Evolutionary conservation across 1,284 basidiomycete species (phyloP).

Genomic region (Puccinia coronata): DNA sequence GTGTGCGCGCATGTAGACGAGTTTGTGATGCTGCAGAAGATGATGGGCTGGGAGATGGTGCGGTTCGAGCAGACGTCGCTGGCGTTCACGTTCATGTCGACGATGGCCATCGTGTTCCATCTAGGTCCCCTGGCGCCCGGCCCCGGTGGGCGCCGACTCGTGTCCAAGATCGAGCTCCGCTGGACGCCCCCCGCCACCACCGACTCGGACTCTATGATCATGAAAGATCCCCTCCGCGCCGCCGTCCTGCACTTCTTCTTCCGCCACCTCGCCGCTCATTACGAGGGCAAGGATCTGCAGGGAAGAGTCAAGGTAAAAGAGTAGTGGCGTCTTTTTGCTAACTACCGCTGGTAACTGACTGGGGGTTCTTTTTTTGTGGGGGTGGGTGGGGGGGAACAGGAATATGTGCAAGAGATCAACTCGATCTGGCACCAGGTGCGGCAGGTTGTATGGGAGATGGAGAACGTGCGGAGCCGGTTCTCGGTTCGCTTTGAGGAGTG

Average conservation of each 20-base stretch:
- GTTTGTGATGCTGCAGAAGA: slow-evolving; percentile 29
- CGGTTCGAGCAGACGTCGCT: slow-evolving; percentile 32
- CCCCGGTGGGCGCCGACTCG: slow-evolving; percentile 2
- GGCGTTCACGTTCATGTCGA: slow-evolving; percentile 16
- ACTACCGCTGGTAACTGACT: background rate
- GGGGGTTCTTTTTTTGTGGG: background rate
- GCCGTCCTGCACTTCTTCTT: slow-evolving; percentile 41
- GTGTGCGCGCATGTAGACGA: slow-evolving; percentile 26
- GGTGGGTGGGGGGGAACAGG: background rate
- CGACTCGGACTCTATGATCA: background rate
- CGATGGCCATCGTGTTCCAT: slow-evolving; percentile 20
- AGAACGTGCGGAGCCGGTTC: slow-evolving; percentile 15
- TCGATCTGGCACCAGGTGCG: slow-evolving; percentile 42
- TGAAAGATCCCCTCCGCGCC: background rate
- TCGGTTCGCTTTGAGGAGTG: background rate
- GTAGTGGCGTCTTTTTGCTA: too few species aligned
- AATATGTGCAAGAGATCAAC: slow-evolving; percentile 37
- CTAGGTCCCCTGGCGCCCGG: slow-evolving; percentile 7
- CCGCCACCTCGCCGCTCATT: slow-evolving; percentile 20
- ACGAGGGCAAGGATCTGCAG: background rate
- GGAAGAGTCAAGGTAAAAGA: slow-evolving; percentile 33
- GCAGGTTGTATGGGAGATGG: slow-evolving; percentile 31
- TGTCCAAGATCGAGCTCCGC: slow-evolving; percentile 24
- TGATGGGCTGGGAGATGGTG: slow-evolving; percentile 45
- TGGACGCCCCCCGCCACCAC: background rate